Percentiles rank a stretch among this genome's conserved stretches.
Evolutionary conservation across 345 rosid species (phyloP).

Genomic region (Arabis alpina): DNA sequence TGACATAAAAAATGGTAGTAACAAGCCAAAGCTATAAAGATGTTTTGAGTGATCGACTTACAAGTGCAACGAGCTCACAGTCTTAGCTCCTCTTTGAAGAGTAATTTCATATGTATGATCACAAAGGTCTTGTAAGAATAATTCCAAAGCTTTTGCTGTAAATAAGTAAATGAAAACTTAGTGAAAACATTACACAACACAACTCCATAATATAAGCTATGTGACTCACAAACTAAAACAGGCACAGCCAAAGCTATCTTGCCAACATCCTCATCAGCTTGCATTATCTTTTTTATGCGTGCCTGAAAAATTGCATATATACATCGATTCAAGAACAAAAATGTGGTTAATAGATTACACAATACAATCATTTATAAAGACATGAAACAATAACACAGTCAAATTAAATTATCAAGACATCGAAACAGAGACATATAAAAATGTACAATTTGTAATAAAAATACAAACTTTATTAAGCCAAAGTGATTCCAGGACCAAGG

Average conservation of each 20-base stretch:
- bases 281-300: slow-evolving; percentile 95
- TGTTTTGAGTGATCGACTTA: slow-evolving; percentile 46
- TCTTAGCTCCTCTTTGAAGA: slow-evolving; percentile 94
- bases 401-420: not conserved
- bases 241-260: slow-evolving; percentile 96
- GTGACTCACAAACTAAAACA: slow-evolving; percentile 88
- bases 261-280: slow-evolving; percentile 99
- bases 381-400: no score
- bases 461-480: not conserved
- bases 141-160: slow-evolving; percentile 96
- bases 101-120: slow-evolving; percentile 93
- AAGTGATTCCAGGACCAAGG: not conserved
- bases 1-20: slow-evolving; percentile 5
- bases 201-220: not conserved
- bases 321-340: not conserved
- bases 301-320: slow-evolving; percentile 57
- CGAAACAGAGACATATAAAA: not conserved
- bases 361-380: no score
- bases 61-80: slow-evolving; percentile 88
- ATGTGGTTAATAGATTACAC: no score
- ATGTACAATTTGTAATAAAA: slow-evolving; percentile 1
- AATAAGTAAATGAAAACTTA: slow-evolving; percentile 11
- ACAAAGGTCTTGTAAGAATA: slow-evolving; percentile 98
- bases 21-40: not conserved
- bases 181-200: not conserved